phyloP scores from a whole-genome alignment of 441 rosid species.

The Melastoma candidum region DNA sequence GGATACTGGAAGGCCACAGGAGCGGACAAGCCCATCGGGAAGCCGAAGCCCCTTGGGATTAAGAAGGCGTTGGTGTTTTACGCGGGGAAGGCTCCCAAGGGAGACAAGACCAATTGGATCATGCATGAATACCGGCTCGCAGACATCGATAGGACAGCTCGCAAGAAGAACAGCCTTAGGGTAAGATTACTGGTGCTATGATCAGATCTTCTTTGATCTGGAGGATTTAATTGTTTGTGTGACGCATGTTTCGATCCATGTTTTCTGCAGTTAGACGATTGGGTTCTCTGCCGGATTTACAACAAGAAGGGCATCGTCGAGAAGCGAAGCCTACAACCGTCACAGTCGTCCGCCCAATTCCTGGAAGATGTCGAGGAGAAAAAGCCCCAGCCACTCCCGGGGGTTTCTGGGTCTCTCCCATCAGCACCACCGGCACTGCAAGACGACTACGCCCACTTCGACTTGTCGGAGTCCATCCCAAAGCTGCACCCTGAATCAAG shows the following conservation, averaged over 20 bases:
- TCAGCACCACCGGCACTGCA: not conserved
- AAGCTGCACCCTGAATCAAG: slow-evolving; percentile 3
- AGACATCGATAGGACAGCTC: slow-evolving; percentile 65
- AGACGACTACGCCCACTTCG: not conserved
- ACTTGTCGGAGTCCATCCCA: not conserved
- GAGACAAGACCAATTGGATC: slow-evolving; percentile 90
- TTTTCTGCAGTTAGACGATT: not conserved
- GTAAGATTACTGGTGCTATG: slow-evolving; percentile 20
- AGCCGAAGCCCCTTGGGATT: slow-evolving; percentile 62
- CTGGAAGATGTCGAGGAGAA: not conserved
- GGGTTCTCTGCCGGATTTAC: slow-evolving; percentile 10
- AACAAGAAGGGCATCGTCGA: not conserved
- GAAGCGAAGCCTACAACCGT: no score
- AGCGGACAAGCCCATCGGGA: slow-evolving; percentile 85
- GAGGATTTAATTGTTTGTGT: no score
- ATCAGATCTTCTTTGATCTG: no score
- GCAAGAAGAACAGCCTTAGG: slow-evolving; percentile 71
- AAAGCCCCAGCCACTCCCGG: not conserved
- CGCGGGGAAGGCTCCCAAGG: slow-evolving; percentile 68
- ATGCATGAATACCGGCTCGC: slow-evolving; percentile 94
- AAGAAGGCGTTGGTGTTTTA: slow-evolving; percentile 85
- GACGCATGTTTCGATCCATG: no score
- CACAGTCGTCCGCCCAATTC: no score
- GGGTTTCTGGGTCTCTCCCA: not conserved
- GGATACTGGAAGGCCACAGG: slow-evolving; percentile 99